Evolutionary conservation across 768 basidiomycete species (phyloP), one percentile per base, ranked within the genome.

Genomic region (Rhizopogon vinicolor): DNA sequence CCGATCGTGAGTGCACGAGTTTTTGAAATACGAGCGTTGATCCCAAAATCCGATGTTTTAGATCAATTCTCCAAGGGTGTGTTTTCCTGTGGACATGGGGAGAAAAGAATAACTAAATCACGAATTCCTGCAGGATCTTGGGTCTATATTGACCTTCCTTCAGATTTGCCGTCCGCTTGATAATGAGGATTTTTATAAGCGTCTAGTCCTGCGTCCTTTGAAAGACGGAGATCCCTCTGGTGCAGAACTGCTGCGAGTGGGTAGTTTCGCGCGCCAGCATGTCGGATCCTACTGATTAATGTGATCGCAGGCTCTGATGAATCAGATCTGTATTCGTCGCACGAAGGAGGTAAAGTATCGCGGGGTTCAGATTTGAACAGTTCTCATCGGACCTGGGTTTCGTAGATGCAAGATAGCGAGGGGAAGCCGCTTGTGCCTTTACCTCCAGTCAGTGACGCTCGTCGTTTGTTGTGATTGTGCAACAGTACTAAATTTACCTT

Each of bases 81-180:
- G 64, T 56, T 8, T 40, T 2, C 43, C n/a, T 14, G 9, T n/a
- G 16, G 3, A 22, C 19, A 8, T 37, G 9, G 35, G 35, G 22
- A 10, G 7, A 16, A 9, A 49, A 22, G 8, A 16, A 37, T 37
- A 35, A 37, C 28, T 7, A 18, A 22, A 25, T 55, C 43, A 42
- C 33, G 52, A 45, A 39, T 44, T 44, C 25, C 25, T 52, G n/a
- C 58, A 92, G 86, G 93, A 96, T 70, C 82, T 97, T 18, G 92
- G 94, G 3, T 90, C 93, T 9, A 74, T 95, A 49, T 72, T 97
- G 22, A 85, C 83, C 2, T 97, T 97, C 72, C 78, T 96, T 37
- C 80, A 75, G 65, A 84, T 96, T n/a, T 97, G 94, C 65, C 78
- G 74, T 39, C 94, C 94, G 0, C 72, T 97, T 6, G 90, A 95